phyloP scores from a whole-genome alignment of 2,329 filamentous ascomycete species.

The Metarhizium robertsii region DNA sequence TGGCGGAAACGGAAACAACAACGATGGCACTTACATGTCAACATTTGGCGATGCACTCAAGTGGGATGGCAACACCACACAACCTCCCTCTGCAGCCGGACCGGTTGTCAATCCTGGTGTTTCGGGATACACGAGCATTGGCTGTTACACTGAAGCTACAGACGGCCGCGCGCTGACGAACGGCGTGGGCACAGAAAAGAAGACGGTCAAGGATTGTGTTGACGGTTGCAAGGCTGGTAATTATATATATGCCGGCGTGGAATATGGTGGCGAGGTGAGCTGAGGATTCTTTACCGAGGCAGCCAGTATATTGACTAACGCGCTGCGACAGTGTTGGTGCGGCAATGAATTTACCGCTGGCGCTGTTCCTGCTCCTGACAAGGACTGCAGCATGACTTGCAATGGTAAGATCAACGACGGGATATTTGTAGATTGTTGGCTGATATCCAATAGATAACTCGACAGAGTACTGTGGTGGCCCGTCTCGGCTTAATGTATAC shows the following conservation, averaged over 20 bases:
- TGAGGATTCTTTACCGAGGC: background rate
- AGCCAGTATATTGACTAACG: background rate
- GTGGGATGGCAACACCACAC: conserved; percentile 18
- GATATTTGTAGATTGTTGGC: background rate
- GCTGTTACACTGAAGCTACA: conserved; percentile 28
- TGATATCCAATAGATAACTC: conserved; percentile 17
- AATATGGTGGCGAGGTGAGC: conserved; percentile 29
- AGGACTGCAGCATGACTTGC: conserved; percentile 26
- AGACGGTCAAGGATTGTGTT: conserved; percentile 25
- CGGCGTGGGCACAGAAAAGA: conserved; percentile 12
- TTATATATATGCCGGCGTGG: conserved; percentile 24
- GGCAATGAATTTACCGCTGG: conserved; percentile 19
- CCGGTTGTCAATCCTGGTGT: conserved; percentile 29
- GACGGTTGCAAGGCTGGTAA: conserved; percentile 18
- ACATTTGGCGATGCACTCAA: conserved; percentile 31
- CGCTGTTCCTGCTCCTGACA: conserved; percentile 17
- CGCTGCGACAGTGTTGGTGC: conserved; percentile 24
- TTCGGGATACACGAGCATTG: conserved; percentile 24
- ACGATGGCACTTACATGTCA: conserved; percentile 34
- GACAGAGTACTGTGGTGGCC: conserved; percentile 27
- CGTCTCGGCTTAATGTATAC: conserved; percentile 26
- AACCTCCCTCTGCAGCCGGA: conserved; percentile 9
- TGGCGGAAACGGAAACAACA: conserved; percentile 36
- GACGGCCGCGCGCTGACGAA: conserved; percentile 22
- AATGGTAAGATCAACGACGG: conserved; percentile 12